A percentile compares a stretch with the other conserved stretches of the same genome.
Evolutionary conservation across 2,329 filamentous ascomycete genomes (phyloP).

Genomic region (Stachybotrys elegans): DNA sequence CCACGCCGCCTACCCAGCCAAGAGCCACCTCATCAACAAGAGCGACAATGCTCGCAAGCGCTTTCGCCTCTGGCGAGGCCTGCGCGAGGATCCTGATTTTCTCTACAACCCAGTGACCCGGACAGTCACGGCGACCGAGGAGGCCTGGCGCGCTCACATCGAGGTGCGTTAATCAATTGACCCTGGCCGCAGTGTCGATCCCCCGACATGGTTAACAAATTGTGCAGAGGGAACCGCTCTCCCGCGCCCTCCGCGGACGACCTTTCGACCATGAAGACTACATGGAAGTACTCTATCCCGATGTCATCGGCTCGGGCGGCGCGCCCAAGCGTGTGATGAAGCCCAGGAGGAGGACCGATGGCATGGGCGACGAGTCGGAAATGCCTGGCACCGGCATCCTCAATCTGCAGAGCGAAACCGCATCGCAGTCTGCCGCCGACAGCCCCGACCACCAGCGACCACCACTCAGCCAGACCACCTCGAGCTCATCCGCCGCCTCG

Average conservation of each 20-base stretch:
- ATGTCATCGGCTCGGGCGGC: constrained; percentile 55
- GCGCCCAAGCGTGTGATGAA: constrained; percentile 56
- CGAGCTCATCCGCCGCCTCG: constrained; percentile 16
- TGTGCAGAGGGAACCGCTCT: constrained; percentile 50
- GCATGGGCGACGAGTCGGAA: constrained; percentile 40
- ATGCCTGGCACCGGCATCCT: constrained; percentile 43
- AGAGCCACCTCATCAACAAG: constrained; percentile 59
- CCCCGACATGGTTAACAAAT: background rate
- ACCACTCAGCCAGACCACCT: constrained; percentile 23
- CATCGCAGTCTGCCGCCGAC: constrained; percentile 16
- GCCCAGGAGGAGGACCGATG: constrained; percentile 44
- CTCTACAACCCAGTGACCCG: constrained; percentile 44
- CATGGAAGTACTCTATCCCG: constrained; percentile 56
- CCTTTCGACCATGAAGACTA: constrained; percentile 57
- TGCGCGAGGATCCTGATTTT: constrained; percentile 54
- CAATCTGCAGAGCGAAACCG: constrained; percentile 34
- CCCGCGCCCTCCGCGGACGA: constrained; percentile 50
- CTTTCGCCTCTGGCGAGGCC: constrained; percentile 55
- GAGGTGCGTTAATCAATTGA: constrained; percentile 35
- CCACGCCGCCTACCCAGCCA: constrained; percentile 53
- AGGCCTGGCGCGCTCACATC: constrained; percentile 52
- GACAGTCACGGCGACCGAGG: constrained; percentile 51
- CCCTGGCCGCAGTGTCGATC: background rate
- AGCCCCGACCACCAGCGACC: constrained; percentile 19
- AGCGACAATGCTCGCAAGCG: constrained; percentile 59